Base-by-base conservation (phyloP, 768 basidiomycete species). In the Podaxis sp. region DNA sequence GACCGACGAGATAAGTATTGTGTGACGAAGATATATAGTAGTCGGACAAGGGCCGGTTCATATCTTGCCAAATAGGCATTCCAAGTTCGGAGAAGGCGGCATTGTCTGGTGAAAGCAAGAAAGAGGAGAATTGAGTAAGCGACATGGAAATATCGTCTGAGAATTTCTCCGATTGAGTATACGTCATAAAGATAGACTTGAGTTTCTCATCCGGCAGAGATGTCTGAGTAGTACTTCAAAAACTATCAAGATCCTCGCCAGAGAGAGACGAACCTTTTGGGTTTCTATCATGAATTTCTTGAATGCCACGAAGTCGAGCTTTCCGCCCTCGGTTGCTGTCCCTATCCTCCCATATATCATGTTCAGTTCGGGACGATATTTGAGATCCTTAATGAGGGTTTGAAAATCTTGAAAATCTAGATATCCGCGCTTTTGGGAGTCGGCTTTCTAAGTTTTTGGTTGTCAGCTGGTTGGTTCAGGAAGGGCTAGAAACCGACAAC, bases 1-100 rank as follows among this genome's bases (percentile, higher is more conserved):
- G 83, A 0, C 94, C 94, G 17, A 93, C 85, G 8, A 96, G 85
- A 69, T 95, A 95, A 0, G 93, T 95, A 66, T 98, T 98, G 71
- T 98, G 91, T 37, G 90, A 91, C 33, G 91, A 91, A 6, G 92
- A 94, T 69, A 96, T 87, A 69, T 82, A 96, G 50, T 98, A 98
- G 62, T 98, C 91, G 1, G 87, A 84, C 13, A 97, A 78, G 1
- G 96, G 94, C 1, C 83, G 79, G 0, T 89, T 90, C 97, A 98
- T 98, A 67, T 97, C 90, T 55, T 95, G 92, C 72, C 79, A 80
- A 4, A 88, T 75, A 15, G 77, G 75, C 19, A 65, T 65, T 50
- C 76, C 67, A 49, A 72, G 76, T 68, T 71, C 86, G 70, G 73
- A 75, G 61, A 82, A 79, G 0, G 74, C 74, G 0, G 87, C 73